Evolutionary conservation across 345 rosid genomes (phyloP).

Genomic region (Draba incana): DNA sequence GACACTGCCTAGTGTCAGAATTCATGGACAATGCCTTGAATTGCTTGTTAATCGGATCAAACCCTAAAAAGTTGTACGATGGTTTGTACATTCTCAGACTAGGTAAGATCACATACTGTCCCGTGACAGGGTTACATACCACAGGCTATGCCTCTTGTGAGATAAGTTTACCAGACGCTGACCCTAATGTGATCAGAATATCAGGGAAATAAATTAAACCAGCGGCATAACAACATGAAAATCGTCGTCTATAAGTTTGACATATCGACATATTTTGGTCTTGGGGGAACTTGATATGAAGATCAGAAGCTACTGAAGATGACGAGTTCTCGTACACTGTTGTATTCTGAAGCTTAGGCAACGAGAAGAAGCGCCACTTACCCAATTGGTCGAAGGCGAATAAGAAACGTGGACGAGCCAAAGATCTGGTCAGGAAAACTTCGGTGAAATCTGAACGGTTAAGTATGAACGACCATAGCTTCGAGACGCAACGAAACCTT

Average conservation of each 20-base stretch:
- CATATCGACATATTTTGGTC: background rate
- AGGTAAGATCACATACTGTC: background rate
- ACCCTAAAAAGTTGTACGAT: background rate
- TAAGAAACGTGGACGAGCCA: slow-evolving; percentile 18
- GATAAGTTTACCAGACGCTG: background rate
- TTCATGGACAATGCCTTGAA: background rate
- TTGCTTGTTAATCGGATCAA: background rate
- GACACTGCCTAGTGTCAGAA: background rate
- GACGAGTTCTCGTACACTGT: background rate
- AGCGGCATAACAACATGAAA: background rate
- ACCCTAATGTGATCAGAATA: no score
- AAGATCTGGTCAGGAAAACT: background rate
- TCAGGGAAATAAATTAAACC: background rate
- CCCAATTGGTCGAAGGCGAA: background rate
- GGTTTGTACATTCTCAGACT: background rate
- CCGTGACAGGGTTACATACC: background rate
- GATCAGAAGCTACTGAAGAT: background rate
- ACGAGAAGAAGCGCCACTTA: background rate
- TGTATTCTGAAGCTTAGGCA: background rate
- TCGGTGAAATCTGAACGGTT: background rate
- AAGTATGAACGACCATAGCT: background rate
- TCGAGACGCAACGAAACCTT: slow-evolving; percentile 8
- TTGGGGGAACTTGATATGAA: background rate
- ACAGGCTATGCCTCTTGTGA: background rate
- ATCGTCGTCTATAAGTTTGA: background rate